Evolutionary conservation across 805 yeast genomes (phyloP).

Genomic region (Barnettozyma botsteinii): DNA sequence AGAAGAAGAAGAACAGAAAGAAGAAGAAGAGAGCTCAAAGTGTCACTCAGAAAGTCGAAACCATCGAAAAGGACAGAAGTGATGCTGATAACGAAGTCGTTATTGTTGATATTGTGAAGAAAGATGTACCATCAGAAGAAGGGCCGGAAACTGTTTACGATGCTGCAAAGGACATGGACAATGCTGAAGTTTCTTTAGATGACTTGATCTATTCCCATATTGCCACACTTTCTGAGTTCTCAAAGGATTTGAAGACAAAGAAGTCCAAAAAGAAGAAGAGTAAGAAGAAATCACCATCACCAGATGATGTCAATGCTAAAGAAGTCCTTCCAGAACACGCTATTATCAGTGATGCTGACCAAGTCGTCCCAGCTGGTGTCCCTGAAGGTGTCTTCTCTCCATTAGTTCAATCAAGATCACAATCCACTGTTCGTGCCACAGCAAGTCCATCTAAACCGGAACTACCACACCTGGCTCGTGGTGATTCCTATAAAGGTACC

Average conservation of each 20-base stretch:
- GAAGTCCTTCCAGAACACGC: conserved; percentile 29
- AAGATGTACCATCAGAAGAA: conserved; percentile 5
- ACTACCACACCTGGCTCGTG: conserved; percentile 67
- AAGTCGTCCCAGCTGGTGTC: conserved; percentile 41
- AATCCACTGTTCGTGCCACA: conserved; percentile 14
- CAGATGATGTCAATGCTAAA: conserved; percentile 1
- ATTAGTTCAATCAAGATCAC: conserved; percentile 25
- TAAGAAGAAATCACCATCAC: neutral
- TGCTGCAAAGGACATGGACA: conserved; percentile 13
- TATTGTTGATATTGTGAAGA: conserved; percentile 19
- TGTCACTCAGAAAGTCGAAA: conserved; percentile 9
- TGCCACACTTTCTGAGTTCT: conserved; percentile 24
- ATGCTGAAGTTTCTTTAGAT: conserved; percentile 20
- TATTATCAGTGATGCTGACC: conserved; percentile 33
- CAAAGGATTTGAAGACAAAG: conserved; percentile 16
- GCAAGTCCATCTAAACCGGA: conserved; percentile 1
- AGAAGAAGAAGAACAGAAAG: neutral
- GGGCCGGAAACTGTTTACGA: conserved; percentile 15
- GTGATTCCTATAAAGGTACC: conserved; percentile 67
- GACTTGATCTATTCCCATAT: conserved; percentile 27
- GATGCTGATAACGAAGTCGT: conserved; percentile 19
- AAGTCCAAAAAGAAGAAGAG: conserved; percentile 3
- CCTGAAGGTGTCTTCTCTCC: conserved; percentile 37
- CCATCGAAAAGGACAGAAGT: conserved; percentile 7
- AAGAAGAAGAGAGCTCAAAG: neutral